Evolutionary conservation across 1,139 yeast species (phyloP), one percentile per base, ranked within the genome.

Genomic region (Lodderomyces metapsilosis): DNA sequence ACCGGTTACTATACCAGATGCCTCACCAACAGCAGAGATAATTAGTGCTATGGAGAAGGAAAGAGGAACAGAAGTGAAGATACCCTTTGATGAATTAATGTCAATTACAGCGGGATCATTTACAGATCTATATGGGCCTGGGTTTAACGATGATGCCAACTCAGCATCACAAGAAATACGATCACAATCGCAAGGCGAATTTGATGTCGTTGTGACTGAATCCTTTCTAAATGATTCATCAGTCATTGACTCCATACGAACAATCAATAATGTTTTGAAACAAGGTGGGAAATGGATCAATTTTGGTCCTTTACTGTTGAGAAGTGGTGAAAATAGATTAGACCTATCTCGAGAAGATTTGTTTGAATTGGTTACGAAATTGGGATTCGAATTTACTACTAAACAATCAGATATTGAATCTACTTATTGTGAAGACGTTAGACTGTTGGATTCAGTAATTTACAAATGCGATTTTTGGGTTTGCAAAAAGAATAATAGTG

Each of bases 41-140:
- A 10, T 63, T 65, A 36, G 59, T 63, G 10, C 45, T 62, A 5
- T 53, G 32, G 18, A 56, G 21, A 42, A 45, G 2, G 51, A 62
- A n/a, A n/a, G 10, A 56, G 68, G 10, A 11, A 28, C 5, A 28
- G 15, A 6, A 24, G 12, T 7, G 5, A 24, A 11, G 0, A 68
- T 77, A 0, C 72, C 74, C 0, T 74, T 72, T 33, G 73, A 64
- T 7, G 80, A 78, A 6, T 62, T 80, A 34, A 79, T 88, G 84
- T 77, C 88, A 0, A 85, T 88, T 77, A 74, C 83, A 0, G 82
- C 91, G 0, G 96, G 96, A 0, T 83, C 89, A 0, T 88, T 89
- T 61, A 72, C 76, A 5, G 95, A 87, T 48, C 65, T 86, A 18
- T 88, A 86, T 56, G 92, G 91, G 0, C 79, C 84, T 0, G 28